Evolutionary conservation across 2,329 filamentous ascomycete genomes (phyloP).

Genomic region (Rutstroemia sp.): DNA sequence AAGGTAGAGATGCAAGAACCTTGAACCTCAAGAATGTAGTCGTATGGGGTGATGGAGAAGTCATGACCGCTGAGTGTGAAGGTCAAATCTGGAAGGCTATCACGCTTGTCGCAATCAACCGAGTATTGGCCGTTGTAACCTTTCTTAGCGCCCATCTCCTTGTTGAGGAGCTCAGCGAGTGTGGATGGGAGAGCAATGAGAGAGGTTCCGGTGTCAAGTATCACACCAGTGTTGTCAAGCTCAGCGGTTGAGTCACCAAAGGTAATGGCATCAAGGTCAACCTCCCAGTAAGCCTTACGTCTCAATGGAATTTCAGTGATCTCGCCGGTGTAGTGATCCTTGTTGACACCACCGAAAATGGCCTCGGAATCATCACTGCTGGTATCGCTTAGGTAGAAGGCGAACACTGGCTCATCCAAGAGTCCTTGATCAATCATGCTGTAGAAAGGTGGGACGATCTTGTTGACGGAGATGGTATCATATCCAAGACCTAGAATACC

Average conservation of each 20-base stretch:
- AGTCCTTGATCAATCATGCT: constrained; percentile 86
- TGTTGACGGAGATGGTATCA: constrained; percentile 95
- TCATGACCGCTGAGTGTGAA: constrained; percentile 88
- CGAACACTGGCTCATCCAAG: constrained; percentile 86
- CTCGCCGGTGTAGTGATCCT: constrained; percentile 74
- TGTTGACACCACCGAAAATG: constrained; percentile 82
- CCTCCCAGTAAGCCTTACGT: constrained; percentile 99
- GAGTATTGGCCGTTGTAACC: constrained; percentile 95
- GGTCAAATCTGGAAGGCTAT: constrained; percentile 79
- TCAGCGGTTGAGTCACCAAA: constrained; percentile 82
- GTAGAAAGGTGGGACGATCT: constrained; percentile 93
- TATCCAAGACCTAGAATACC: constrained; percentile 93
- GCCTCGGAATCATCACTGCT: constrained; percentile 72
- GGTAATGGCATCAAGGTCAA: constrained; percentile 86
- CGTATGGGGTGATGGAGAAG: constrained; percentile 80
- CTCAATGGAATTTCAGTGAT: constrained; percentile 89
- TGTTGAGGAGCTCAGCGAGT: constrained; percentile 93
- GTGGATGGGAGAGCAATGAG: constrained; percentile 89
- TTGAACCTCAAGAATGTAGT: constrained; percentile 94
- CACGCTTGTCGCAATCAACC: constrained; percentile 79
- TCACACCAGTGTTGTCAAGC: constrained; percentile 89
- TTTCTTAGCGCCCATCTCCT: constrained; percentile 97
- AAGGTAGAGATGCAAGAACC: constrained; percentile 96
- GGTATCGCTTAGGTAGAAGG: constrained; percentile 85
- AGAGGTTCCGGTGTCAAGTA: constrained; percentile 97